Conservation (phyloP, 1,139 yeast genomes). For the Zygoascus sp. region DNA sequence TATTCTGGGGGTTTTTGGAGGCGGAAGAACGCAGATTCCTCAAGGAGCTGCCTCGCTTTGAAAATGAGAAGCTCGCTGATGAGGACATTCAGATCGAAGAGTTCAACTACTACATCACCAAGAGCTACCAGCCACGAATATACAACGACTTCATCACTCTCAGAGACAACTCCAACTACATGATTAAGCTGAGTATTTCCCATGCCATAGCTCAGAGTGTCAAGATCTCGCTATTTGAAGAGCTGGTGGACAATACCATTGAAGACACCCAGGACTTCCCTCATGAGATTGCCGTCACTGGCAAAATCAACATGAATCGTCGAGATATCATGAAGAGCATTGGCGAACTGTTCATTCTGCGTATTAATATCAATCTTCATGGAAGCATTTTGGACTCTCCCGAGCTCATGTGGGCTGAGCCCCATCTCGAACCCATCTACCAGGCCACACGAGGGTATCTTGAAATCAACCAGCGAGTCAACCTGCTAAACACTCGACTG, state of each 20-base stretch:
- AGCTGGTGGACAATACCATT: slow-evolving; percentile 89
- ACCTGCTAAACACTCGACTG: slow-evolving; percentile 78
- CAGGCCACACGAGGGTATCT: slow-evolving; percentile 94
- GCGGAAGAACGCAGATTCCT: slow-evolving; percentile 81
- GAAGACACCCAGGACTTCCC: slow-evolving; percentile 97
- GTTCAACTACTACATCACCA: slow-evolving; percentile 88
- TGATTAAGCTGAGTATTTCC: slow-evolving; percentile 86
- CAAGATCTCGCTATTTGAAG: slow-evolving; percentile 90
- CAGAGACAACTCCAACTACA: slow-evolving; percentile 84
- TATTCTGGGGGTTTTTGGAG: slow-evolving; percentile 89
- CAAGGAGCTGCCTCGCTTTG: slow-evolving; percentile 79
- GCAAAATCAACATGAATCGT: slow-evolving; percentile 90
- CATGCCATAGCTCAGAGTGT: slow-evolving; percentile 93
- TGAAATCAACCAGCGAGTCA: slow-evolving; percentile 90
- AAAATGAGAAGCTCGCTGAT: slow-evolving; percentile 79
- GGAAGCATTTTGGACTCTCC: slow-evolving; percentile 96
- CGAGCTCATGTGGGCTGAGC: slow-evolving; percentile 98
- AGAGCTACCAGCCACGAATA: slow-evolving; percentile 89
- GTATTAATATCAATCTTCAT: slow-evolving; percentile 80
- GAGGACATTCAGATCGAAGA: slow-evolving; percentile 94
- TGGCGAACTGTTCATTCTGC: slow-evolving; percentile 85
- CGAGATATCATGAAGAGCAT: slow-evolving; percentile 95
- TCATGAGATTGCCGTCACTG: slow-evolving; percentile 88
- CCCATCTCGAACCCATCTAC: slow-evolving; percentile 92
- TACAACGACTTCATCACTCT: slow-evolving; percentile 92